phyloP scores from a whole-genome alignment of 257 asterid species.

The Solanum pinnatisectum region DNA sequence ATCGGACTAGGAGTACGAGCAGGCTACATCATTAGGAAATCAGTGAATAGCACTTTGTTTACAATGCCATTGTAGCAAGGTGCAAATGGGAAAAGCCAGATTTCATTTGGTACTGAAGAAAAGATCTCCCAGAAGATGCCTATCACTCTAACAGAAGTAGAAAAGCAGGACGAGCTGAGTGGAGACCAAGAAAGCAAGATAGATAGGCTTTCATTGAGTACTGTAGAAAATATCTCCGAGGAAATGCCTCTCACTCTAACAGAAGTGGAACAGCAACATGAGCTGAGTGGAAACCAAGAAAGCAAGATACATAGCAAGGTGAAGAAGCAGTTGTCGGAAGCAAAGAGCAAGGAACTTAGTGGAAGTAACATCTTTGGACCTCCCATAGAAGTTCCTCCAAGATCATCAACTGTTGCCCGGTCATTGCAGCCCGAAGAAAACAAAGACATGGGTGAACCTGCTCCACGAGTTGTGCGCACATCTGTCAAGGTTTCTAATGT shows the following conservation, averaged over 20 bases:
- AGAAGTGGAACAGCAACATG: constrained; percentile 85
- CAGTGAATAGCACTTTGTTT: neutral
- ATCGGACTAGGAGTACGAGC: neutral
- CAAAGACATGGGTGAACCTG: constrained; percentile 63
- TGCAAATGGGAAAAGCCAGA: constrained; percentile 80
- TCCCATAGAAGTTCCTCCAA: constrained; percentile 61
- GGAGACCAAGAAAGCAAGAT: constrained; percentile 60
- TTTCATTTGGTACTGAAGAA: constrained; percentile 77
- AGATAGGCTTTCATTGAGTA: constrained; percentile 51
- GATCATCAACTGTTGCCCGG: constrained; percentile 45
- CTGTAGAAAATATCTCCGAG: constrained; percentile 66
- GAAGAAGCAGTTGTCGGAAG: constrained; percentile 59
- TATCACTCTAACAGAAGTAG: constrained; percentile 58
- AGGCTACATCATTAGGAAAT: neutral
- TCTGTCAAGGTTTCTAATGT: constrained; percentile 90
- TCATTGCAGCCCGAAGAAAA: constrained; percentile 37
- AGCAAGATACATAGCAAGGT: constrained; percentile 39
- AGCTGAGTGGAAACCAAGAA: constrained; percentile 69
- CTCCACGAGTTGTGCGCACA: constrained; percentile 66
- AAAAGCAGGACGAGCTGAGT: constrained; percentile 74
- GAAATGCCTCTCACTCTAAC: constrained; percentile 61
- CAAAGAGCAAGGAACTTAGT: constrained; percentile 78
- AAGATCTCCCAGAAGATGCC: constrained; percentile 72
- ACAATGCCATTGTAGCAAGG: constrained; percentile 45
- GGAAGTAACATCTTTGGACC: constrained; percentile 89